Base-by-base conservation (phyloP, 768 basidiomycete genomes). In the Boletus sp. region DNA sequence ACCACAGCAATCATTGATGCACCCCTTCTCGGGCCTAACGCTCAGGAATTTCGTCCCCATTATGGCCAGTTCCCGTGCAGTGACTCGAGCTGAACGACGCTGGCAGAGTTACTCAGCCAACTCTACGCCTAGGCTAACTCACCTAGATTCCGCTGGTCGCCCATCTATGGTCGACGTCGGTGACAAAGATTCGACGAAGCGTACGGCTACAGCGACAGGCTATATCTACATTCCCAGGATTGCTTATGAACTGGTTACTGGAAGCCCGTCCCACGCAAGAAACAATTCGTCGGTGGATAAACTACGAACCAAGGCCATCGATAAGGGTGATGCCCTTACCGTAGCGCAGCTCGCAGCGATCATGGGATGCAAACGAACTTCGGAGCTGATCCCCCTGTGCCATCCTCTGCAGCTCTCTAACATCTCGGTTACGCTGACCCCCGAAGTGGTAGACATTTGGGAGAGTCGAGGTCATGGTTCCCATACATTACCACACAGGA, bases 131-230 rank as follows among this genome's bases (percentile, higher is more conserved):
- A 58, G 39, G n/a, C 69, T 94, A 37, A 88, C 90, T 4, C 92
- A 95, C 67, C 69, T 93, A n/a, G 84, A 90, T 67, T 68, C 69
- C 11, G 71, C 79, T 7, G 93, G 91, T 15, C 81, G 79, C 21
- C 84, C 90, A 9, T 77, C 79, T 29, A 94, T 95, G 91, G 91
- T 95, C n/a, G 83, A 92, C 61, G 82, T 94, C 51, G 74, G 82
- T 23, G 60, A 74, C 44, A 96, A 95, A 62, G 55, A 67, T 3
- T 66, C 78, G 15, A 86, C 87, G 0, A 77, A 76, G 38, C 84
- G 91, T 32, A 76, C 71, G 1, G 92, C 92, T n/a, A 87, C 83
- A 23, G 92, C 93, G 1, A 75, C 70, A 11, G 93, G 92, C 10
- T 74, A 77, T 21, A 90, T 96, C 61, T 79, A 77, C 61, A 83